A percentile compares a stretch with the other conserved stretches of the same genome.
These are phyloP conservation scores for Haplosporangium sp. DNA, from an alignment of 371 early-diverging fungal genomes.

Conservation along the genomic window DNA sequence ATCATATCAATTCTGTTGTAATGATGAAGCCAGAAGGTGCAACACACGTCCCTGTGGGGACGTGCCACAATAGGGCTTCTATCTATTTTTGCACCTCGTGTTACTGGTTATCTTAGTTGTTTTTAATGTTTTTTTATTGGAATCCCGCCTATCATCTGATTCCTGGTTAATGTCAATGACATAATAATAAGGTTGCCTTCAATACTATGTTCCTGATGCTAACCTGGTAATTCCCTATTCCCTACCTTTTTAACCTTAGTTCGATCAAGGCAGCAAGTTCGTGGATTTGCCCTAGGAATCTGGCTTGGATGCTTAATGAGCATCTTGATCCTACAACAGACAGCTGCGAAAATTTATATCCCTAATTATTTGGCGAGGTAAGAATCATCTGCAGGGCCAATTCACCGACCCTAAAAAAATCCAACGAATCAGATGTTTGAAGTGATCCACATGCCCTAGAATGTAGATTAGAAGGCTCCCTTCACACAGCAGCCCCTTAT, in stretches of 20 bases:
- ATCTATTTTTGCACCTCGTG: neutral
- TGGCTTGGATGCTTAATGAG: constrained; percentile 48
- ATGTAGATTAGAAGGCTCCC: neutral
- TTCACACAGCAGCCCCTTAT: neutral
- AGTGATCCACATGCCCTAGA: constrained; percentile 19
- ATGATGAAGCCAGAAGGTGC: too few species aligned
- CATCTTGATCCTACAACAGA: constrained; percentile 41
- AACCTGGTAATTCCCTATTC: neutral
- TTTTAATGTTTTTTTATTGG: constrained; percentile 6
- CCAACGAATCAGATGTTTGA: constrained; percentile 33
- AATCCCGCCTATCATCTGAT: constrained; percentile 4
- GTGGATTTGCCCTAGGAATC: constrained; percentile 40
- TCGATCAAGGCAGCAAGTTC: constrained; percentile 48
- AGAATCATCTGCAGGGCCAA: neutral
- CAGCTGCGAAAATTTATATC: constrained; percentile 44
- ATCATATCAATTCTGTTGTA: too few species aligned
- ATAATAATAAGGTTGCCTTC: neutral
- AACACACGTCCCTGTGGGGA: too few species aligned
- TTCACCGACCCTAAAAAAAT: neutral
- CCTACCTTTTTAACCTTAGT: constrained; percentile 8
- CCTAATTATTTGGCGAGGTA: constrained; percentile 42
- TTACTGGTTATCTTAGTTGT: neutral
- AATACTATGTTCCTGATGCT: neutral
- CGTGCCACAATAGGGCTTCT: too few species aligned
- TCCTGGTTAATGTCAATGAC: constrained; percentile 3